Percentiles rank a stretch among this genome's conserved stretches.
Evolutionary conservation across 495 filamentous ascomycete species (phyloP).

Genomic region (Apiosordaria backusii): DNA sequence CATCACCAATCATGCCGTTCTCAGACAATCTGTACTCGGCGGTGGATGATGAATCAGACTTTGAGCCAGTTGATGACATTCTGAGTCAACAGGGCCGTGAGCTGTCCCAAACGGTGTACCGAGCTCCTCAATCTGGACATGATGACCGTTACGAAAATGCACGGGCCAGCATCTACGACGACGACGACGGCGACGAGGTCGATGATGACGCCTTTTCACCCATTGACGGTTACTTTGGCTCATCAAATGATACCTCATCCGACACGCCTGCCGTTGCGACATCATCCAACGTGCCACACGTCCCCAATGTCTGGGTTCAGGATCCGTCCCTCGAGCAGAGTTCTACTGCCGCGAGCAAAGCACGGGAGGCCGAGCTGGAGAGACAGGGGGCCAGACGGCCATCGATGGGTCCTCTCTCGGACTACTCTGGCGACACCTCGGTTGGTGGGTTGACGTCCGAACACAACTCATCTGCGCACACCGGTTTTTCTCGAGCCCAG

Average conservation of each 20-base stretch:
- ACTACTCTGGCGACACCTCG: neutral
- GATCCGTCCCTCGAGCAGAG: conserved; percentile 39
- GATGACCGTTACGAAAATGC: neutral
- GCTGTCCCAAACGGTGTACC: neutral
- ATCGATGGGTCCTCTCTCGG: neutral
- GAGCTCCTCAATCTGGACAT: neutral
- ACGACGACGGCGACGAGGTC: conserved; percentile 20
- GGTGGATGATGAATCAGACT: conserved; percentile 37
- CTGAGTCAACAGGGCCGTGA: neutral
- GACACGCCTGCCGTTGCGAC: conserved; percentile 6
- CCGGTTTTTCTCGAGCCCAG: conserved; percentile 5
- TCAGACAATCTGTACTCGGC: conserved; percentile 45
- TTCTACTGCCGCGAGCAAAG: conserved; percentile 38
- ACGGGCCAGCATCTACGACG: neutral
- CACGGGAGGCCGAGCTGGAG: conserved; percentile 38
- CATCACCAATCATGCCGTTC: conserved; percentile 35
- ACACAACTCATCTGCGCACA: neutral
- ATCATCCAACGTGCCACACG: conserved; percentile 36
- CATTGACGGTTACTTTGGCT: conserved; percentile 41
- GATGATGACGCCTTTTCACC: conserved; percentile 37
- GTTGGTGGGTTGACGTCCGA: conserved; percentile 11
- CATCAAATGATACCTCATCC: neutral
- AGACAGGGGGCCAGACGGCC: conserved; percentile 15
- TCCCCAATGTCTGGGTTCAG: conserved; percentile 42
- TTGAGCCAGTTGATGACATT: conserved; percentile 14